Evolutionary conservation across 2,329 filamentous ascomycete species (phyloP).

Genomic region (Drechmeria coniospora): DNA sequence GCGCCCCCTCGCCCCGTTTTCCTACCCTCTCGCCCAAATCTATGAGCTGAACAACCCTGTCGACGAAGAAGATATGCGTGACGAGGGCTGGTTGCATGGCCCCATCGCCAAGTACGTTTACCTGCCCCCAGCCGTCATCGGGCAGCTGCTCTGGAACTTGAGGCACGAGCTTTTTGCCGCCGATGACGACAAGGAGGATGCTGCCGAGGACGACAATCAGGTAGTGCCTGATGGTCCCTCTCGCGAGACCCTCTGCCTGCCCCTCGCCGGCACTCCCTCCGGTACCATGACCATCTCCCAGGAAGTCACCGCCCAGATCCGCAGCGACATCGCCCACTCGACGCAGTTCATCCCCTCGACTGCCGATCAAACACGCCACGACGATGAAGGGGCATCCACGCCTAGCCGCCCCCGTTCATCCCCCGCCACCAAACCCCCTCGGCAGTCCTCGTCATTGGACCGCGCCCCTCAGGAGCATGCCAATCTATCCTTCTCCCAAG

Average conservation of each 20-base stretch:
- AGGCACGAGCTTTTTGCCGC: conserved; percentile 30
- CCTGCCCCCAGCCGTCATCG: conserved; percentile 40
- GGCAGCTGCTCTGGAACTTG: conserved; percentile 42
- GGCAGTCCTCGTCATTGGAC: conserved; percentile 3
- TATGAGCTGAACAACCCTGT: conserved; percentile 49
- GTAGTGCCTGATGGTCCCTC: neutral
- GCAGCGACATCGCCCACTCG: conserved; percentile 27
- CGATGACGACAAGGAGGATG: conserved; percentile 8
- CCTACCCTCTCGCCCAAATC: conserved; percentile 25
- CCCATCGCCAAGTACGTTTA: conserved; percentile 36
- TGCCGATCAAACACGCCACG: conserved; percentile 8
- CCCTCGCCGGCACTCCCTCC: neutral
- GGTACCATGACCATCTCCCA: conserved; percentile 28
- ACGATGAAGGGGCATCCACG: conserved; percentile 2
- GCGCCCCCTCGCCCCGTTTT: too few species aligned
- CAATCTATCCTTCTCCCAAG: conserved; percentile 16
- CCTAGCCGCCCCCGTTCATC: too few species aligned
- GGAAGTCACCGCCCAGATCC: conserved; percentile 35
- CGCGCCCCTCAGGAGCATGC: neutral
- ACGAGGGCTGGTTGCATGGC: conserved; percentile 36
- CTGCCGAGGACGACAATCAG: neutral
- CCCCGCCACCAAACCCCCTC: conserved; percentile 8
- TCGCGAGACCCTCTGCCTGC: neutral
- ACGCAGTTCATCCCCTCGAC: conserved; percentile 22
- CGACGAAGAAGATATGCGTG: conserved; percentile 32